Base-by-base conservation (phyloP, 805 yeast species). In the Sugiyamaella americana region DNA sequence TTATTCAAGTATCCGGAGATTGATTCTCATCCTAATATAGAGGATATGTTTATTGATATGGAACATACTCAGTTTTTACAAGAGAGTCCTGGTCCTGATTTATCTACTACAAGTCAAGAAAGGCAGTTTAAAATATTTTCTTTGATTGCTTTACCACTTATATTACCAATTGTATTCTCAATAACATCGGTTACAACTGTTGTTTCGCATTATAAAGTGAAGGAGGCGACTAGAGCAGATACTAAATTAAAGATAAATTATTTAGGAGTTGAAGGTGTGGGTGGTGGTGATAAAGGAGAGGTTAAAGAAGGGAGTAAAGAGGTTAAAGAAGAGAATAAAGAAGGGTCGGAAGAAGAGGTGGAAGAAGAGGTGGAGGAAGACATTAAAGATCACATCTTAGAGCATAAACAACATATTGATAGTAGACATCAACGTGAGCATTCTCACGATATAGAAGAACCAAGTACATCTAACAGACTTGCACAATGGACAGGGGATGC, bases 1-100 rank as follows among this genome's bases (percentile, higher is more conserved):
- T 24, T 11, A 16, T n/a, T 34, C 17, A n/a, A 38, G 10, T 38
- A 40, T 23, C 23, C 32, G 37, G 46, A 42, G 17, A 38, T 23
- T 5, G 45, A 13, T 17, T 45, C 29, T 13, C 30, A 29, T 26
- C 36, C 18, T 37, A 13, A 17, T 19, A 21, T 18, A 8, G 11
- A 8, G 18, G 34, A 29, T 11, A 21, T 49, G 18, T 44, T 62
- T 19, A 51, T 63, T 17, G 57, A 61, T 39, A 50, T 60, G 58
- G 37, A 24, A 10, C 38, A 46, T 21, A 55, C 64, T 3, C 37
- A 39, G 17, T 52, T 44, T 45, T 16, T 36, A 16, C 37, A 41
- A 2, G 41, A 22, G 11, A 40, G 38, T 23, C 34, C 48, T 11
- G 49, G 41, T 20, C 36, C 20, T 10, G 13, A 22, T 2, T 29